Base-by-base conservation (phyloP, 768 basidiomycete genomes). In the Agaricus sinodeliciosus region DNA sequence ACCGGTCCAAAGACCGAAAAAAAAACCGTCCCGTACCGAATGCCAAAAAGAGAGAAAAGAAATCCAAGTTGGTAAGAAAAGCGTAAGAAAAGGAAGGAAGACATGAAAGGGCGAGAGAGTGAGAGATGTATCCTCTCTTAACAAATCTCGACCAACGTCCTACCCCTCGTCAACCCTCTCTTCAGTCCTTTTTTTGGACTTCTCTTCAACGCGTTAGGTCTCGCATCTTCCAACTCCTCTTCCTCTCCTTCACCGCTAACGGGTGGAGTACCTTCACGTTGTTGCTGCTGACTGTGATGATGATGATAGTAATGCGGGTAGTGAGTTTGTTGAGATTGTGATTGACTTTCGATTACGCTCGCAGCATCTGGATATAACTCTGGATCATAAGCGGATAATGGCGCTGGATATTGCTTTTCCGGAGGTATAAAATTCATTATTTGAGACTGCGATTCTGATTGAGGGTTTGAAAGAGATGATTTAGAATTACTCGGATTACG, bases 391-490 rank as follows among this genome's bases (percentile, higher is more conserved):
- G 65, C 54, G 12, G 66, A 63, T 9, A 69, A 44, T 1, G 69
- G 70, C 0, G 69, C 70, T 25, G 71, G 70, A 57, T 68, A 72
- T 55, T 72, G 71, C 55, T 68, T 67, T 37, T 47, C 51, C 9
- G 66, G 64, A 8, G 65, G 55, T 15, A 47, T 19, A 9, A 57
- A 53, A 13, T 31, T 27, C 9, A 18, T 39, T 18, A 40, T 11
- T 18, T 19, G 43, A 4, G 31, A 25, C 34, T 22, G 49, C n/a
- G 18, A 40, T 5, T 19, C 19, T 12, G 39, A 55, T 36, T 51
- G 41, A 11, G 18, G n/a, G 22, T 39, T 40, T 0, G 49, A 22
- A 9, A 13, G 49, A 11, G 27, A 34, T 1, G 27, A n/a, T 44
- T 44, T 42, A 8, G 42, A 43, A 13, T 25, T 22, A 12, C 15